phyloP scores from a whole-genome alignment of 148 eudicot species.

The Silene conica region DNA sequence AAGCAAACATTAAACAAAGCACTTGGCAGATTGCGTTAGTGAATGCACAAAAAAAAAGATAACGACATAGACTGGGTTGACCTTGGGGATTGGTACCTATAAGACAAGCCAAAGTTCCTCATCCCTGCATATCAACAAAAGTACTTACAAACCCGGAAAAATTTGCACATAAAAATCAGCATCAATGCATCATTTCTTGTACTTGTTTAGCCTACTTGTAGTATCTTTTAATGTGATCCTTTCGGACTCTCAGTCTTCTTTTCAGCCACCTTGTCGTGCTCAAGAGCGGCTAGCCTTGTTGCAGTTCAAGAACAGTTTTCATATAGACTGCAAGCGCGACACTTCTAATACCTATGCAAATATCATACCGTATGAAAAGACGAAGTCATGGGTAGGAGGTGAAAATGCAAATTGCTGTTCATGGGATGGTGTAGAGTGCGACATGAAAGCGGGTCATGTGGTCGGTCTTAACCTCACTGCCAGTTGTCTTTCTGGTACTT shows the following conservation, averaged over 20 bases:
- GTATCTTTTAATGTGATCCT: background rate
- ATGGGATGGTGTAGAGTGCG: slow-evolving; percentile 41
- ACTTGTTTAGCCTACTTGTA: background rate
- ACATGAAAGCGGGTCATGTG: slow-evolving; percentile 21
- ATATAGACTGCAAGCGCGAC: background rate
- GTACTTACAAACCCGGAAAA: background rate
- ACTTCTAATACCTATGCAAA: background rate
- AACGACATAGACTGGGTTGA: background rate
- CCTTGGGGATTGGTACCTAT: background rate
- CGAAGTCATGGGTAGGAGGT: background rate
- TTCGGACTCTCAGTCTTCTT: background rate
- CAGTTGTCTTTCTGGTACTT: slow-evolving; percentile 27
- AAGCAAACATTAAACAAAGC: background rate
- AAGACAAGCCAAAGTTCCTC: background rate
- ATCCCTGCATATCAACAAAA: background rate
- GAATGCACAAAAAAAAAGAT: background rate
- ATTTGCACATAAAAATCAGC: background rate
- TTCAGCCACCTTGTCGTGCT: slow-evolving; percentile 11
- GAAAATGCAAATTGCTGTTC: slow-evolving; percentile 22
- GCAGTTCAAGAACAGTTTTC: slow-evolving; percentile 15
- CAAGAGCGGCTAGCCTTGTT: slow-evolving; percentile 16
- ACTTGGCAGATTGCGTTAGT: background rate
- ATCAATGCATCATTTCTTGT: background rate
- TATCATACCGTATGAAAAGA: background rate
- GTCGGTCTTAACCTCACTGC: slow-evolving; percentile 29